Evolutionary conservation across 768 basidiomycete genomes (phyloP), one percentile per base, ranked within the genome.

Genomic region (Clitopilus passeckerianus): DNA sequence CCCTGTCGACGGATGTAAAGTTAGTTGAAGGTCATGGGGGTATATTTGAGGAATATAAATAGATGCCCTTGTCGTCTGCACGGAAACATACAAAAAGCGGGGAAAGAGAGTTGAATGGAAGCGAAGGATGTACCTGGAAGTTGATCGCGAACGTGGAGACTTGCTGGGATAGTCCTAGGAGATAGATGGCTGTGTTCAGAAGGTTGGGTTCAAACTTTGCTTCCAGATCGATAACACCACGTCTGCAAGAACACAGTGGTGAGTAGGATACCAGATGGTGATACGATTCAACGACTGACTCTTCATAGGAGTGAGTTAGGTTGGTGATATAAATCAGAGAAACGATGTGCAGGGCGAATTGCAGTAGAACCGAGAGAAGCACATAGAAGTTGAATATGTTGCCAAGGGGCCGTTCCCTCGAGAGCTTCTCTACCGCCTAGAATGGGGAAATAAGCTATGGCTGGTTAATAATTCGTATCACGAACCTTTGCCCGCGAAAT

Each of bases 141-240:
- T 99, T 99, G 77, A 98, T 94, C 3, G 95, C 89, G 68, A 99
- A 98, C 0, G 97, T 98, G 6, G 96, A 98, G 1, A 99, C 96
- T 72, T 99, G 97, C 71, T 99, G 96, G 1, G 93, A 95, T 35
- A 98, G 82, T 57, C 95, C 90, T 56, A 99, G 81, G 27, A 98
- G 85, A 75, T 95, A 99, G 67, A 99, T 96, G 43, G 95, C 93
- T 1, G 95, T 96, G 78, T 98, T 99, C 60, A 99, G 79, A 53
- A 99, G 76, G 63, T 87, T 92, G 0, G 97, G 96, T 70, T 94
- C 93, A 66, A 97, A 99, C 70, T 97, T 95, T 57, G 95, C 96
- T 57, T 98, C 96, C 35, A 99, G 77, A 70, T 98, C 95, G 61
- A 98, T 91, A 1, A 79, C 76, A 1, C 91, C 93, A 16, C 81